Evolutionary conservation across 2,329 filamentous ascomycete genomes (phyloP).

Genomic region (Paecilomyces variotii): DNA sequence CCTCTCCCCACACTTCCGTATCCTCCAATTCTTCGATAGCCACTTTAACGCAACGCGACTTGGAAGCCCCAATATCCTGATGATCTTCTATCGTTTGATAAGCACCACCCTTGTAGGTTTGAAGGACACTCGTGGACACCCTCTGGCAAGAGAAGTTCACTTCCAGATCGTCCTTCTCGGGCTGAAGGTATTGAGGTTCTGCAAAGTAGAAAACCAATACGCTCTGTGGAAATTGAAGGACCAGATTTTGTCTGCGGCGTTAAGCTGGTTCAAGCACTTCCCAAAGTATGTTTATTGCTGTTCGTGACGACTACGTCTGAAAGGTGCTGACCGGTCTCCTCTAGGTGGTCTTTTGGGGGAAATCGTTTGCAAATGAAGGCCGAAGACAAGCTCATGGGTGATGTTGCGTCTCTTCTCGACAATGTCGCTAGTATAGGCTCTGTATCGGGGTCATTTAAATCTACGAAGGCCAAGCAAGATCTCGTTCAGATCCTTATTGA

Average conservation of each 20-base stretch:
- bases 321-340: background rate
- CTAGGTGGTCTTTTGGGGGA: conserved; percentile 88
- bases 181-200: conserved; percentile 66
- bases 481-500: conserved; percentile 73
- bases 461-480: conserved; percentile 70
- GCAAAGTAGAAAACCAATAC: conserved; percentile 54
- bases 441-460: conserved; percentile 49
- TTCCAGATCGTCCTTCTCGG: conserved; percentile 82
- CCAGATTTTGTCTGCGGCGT: conserved; percentile 72
- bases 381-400: conserved; percentile 71
- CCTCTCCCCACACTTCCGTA: conserved; percentile 74
- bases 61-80: conserved; percentile 71
- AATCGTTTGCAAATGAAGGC: conserved; percentile 91
- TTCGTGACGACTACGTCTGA: background rate
- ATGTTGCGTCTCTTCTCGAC: conserved; percentile 62
- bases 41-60: conserved; percentile 92
- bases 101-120: conserved; percentile 70
- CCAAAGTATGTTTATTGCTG: conserved; percentile 46
- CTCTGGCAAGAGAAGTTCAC: conserved; percentile 82
- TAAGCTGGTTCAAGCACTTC: conserved; percentile 79
- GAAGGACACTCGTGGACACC: conserved; percentile 63
- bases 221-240: conserved; percentile 81
- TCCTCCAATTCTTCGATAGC: conserved; percentile 84
- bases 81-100: conserved; percentile 73
- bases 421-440: conserved; percentile 53